Percentiles rank a stretch among this genome's conserved stretches.
These are phyloP conservation scores for Auricularia cornea DNA, from an alignment of 768 basidiomycete species.

Conservation along the genomic window DNA sequence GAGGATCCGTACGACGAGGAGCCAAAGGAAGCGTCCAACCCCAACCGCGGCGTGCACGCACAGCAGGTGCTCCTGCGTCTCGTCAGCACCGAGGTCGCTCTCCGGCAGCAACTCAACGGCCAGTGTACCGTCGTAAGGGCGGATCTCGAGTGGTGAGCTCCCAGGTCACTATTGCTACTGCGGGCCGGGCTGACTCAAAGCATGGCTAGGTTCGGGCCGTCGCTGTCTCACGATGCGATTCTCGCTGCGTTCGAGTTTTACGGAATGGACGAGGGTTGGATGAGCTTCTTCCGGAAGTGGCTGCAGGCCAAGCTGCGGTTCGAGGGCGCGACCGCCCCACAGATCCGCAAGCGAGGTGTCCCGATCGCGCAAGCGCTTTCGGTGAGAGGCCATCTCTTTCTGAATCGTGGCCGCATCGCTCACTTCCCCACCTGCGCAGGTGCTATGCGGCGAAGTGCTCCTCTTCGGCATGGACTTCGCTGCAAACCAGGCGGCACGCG, in stretches of 20 bases:
- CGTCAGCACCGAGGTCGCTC: constrained; percentile 32
- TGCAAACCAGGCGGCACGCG: constrained; percentile 34
- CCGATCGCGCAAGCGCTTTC: constrained; percentile 36
- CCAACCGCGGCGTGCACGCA: constrained; percentile 9
- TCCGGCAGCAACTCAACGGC: constrained; percentile 30
- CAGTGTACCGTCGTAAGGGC: constrained; percentile 31
- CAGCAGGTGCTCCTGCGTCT: constrained; percentile 35
- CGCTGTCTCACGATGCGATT: constrained; percentile 33
- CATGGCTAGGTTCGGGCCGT: constrained; percentile 15
- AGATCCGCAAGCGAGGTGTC: constrained; percentile 32
- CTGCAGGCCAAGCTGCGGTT: constrained; percentile 28
- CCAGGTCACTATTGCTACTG: too few relatives aligned
- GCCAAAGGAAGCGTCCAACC: too few relatives aligned
- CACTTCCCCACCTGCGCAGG: too few relatives aligned
- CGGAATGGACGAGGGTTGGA: constrained; percentile 25
- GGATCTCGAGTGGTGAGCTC: constrained; percentile 32
- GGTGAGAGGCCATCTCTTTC: constrained; percentile 3
- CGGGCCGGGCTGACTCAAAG: too few relatives aligned
- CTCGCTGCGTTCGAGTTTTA: constrained; percentile 31
- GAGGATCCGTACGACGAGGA: not conserved
- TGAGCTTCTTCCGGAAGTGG: constrained; percentile 25
- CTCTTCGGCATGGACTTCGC: constrained; percentile 42
- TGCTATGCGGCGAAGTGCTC: constrained; percentile 33
- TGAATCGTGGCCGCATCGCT: too few relatives aligned
- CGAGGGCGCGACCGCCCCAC: constrained; percentile 19